A percentile compares a stretch with the other conserved stretches of the same genome.
Conservation (phyloP, 1,139 yeast genomes). For the Candida glucosophila region DNA sequence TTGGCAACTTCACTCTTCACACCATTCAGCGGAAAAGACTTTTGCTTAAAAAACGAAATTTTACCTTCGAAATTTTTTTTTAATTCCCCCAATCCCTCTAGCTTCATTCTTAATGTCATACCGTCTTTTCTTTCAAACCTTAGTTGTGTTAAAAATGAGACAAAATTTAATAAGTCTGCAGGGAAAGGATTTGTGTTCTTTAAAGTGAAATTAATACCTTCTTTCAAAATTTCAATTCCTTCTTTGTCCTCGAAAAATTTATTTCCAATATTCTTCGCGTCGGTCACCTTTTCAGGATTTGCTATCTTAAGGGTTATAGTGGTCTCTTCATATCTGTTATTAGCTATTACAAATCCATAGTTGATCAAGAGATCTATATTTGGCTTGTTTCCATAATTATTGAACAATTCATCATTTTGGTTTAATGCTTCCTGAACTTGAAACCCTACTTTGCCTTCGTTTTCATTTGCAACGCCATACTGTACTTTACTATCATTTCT, state of each 20-base stretch:
- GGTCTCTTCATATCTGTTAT: slow-evolving; percentile 5
- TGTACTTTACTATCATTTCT: slow-evolving; percentile 4
- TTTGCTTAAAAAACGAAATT: slow-evolving; percentile 3
- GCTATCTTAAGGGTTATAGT: slow-evolving; percentile 4
- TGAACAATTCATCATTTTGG: slow-evolving; percentile 3
- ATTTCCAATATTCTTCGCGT: slow-evolving; percentile 4
- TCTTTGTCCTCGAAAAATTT: slow-evolving; percentile 2
- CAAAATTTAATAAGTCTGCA: slow-evolving; percentile 4
- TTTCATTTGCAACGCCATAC: slow-evolving; percentile 2
- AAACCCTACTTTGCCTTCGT: slow-evolving; percentile 2
- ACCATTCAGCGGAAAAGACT: not conserved
- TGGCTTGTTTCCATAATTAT: slow-evolving; percentile 6
- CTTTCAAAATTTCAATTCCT: slow-evolving; percentile 1
- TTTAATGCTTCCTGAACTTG: slow-evolving; percentile 1
- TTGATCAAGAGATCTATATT: slow-evolving; percentile 5
- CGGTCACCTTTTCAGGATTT: slow-evolving; percentile 2
- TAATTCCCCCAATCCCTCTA: slow-evolving; percentile 4
- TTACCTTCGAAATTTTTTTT: slow-evolving; percentile 4
- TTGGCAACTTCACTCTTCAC: slow-evolving; percentile 2
- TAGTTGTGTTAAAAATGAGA: slow-evolving; percentile 4
- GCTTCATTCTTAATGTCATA: slow-evolving; percentile 5
- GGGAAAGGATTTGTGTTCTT: slow-evolving; percentile 3
- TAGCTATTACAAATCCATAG: slow-evolving; percentile 5
- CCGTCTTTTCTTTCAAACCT: slow-evolving; percentile 4
- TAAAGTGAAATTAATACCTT: slow-evolving; percentile 5